Evolutionary conservation across 169 alveolate genomes (phyloP), one percentile per base, ranked within the genome.

Genomic region (Toxoplasma gondii): DNA sequence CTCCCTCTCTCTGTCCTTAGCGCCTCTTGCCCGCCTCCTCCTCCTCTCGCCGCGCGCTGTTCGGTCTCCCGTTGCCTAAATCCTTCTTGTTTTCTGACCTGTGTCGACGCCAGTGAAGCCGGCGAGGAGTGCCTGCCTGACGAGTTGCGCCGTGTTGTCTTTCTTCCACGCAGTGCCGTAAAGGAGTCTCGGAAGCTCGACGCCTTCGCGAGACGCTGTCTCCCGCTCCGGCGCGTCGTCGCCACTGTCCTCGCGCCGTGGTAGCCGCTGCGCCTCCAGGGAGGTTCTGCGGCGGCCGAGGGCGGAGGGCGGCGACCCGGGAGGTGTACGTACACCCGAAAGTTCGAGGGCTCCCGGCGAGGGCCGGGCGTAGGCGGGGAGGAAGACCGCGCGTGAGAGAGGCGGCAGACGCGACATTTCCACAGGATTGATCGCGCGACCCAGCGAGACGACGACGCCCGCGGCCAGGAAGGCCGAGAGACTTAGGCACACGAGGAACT

Each of bases 91-190:
- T 22, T n/a, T 34, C 84, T 16, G 45, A 74, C 84, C 84, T 74
- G 92, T 88, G 64, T 88, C 92, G 36, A 88, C n/a, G 58, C 92
- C 92, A 36, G 80, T 53, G 83, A 88, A 88, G 36, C 92, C 92
- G 12, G 49, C 84, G 1, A 69, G 53, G 31, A 88, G 83, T 24
- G 92, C 92, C 39, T 2, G 53, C 12, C 22, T 19, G 58, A 67
- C n/a, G 45, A 88, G 92, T 12, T 58, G 54, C 83, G 31, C 58
- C 0, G 92, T 88, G 24, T 70, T 31, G 39, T 64, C 84, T 39
- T 88, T 88, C 84, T 88, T 88, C 92, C 92, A 88, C 24, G 92
- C 92, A 1, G 92, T 88, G 54, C 92, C 92, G 69, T 88, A 88
- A 19, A 88, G 67, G 34, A 88, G 67, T n/a, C 92, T 29, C 0